Conservation (phyloP, 1,284 basidiomycete species). For the Fomes fomentarius region DNA sequence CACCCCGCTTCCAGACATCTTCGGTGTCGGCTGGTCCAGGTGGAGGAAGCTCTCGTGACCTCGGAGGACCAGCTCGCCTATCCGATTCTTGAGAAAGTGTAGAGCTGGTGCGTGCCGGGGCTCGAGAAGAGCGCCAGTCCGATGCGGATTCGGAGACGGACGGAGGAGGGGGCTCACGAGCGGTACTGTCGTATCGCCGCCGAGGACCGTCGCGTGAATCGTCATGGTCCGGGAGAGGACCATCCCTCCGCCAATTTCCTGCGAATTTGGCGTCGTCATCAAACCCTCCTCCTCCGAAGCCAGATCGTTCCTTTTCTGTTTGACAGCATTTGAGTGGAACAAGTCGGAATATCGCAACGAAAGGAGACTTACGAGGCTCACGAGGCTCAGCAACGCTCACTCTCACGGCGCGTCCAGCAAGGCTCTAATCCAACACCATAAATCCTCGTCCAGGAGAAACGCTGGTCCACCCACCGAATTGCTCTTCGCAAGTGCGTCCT, state of each 20-base stretch:
- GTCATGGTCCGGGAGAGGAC: conserved; percentile 74
- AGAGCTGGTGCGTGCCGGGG: conserved; percentile 40
- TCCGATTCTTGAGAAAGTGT: conserved; percentile 47
- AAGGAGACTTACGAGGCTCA: conserved; percentile 66
- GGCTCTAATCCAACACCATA: conserved; percentile 44
- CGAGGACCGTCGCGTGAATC: conserved; percentile 61
- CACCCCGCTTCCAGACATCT: conserved; percentile 72
- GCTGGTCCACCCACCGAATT: conserved; percentile 55
- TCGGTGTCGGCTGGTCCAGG: conserved; percentile 72
- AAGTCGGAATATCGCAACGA: conserved; percentile 2
- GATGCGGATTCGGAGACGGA: conserved; percentile 57
- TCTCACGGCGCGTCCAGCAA: conserved; percentile 83
- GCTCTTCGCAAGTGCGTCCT: conserved; percentile 74
- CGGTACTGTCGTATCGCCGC: conserved; percentile 61
- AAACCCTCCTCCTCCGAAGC: conserved; percentile 47
- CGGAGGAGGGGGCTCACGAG: conserved; percentile 46
- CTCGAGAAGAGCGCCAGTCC: conserved; percentile 75
- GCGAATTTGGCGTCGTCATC: conserved; percentile 79
- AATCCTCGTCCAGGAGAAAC: conserved; percentile 9
- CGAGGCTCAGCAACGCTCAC: conserved; percentile 86
- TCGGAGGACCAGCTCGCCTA: conserved; percentile 54
- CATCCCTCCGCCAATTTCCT: conserved; percentile 85
- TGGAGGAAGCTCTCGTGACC: conserved; percentile 49
- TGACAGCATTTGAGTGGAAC: conserved; percentile 3
- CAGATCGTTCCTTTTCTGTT: conserved; percentile 73